These are phyloP conservation scores for Colletotrichum siamense DNA, from an alignment of 2,329 filamentous ascomycete species.

Conservation along the genomic window DNA sequence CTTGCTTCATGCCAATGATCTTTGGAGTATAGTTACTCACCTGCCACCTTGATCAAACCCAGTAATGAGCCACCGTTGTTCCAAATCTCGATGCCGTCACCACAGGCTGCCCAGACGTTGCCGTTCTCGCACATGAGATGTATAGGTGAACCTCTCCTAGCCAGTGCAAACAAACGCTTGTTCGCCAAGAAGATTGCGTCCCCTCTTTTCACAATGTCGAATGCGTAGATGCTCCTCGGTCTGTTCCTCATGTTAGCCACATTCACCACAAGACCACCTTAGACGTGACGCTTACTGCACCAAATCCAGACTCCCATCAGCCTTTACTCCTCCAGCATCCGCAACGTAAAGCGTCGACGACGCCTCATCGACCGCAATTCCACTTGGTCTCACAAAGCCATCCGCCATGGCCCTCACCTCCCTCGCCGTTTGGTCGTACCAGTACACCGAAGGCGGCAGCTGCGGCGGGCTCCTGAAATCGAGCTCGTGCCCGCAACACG, in stretches of 20 bases:
- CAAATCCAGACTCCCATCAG: conserved; percentile 11
- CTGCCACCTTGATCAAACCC: conserved; percentile 43
- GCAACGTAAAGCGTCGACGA: conserved; percentile 48
- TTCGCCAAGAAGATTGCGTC: conserved; percentile 50
- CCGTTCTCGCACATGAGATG: conserved; percentile 48
- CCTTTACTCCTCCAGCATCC: conserved; percentile 33
- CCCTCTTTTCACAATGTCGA: conserved; percentile 44
- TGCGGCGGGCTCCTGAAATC: conserved; percentile 48
- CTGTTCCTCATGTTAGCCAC: conserved; percentile 21
- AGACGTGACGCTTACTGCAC: conserved; percentile 24
- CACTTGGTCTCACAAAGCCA: conserved; percentile 48
- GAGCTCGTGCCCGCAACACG: conserved; percentile 46
- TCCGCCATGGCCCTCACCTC: conserved; percentile 53
- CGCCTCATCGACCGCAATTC: conserved; percentile 43
- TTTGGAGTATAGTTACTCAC: conserved; percentile 25
- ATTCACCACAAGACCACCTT: background rate
- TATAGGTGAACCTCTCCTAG: conserved; percentile 48
- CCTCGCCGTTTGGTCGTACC: conserved; percentile 44
- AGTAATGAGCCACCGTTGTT: conserved; percentile 47
- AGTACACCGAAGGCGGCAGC: conserved; percentile 54
- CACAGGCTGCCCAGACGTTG: conserved; percentile 53
- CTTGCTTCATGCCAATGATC: background rate
- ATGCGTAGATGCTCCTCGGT: conserved; percentile 50
- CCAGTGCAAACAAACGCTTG: conserved; percentile 57
- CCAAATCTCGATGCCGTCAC: conserved; percentile 57